Conservation (phyloP, 331 rosid species). For the Rhamnella rubrinervis region DNA sequence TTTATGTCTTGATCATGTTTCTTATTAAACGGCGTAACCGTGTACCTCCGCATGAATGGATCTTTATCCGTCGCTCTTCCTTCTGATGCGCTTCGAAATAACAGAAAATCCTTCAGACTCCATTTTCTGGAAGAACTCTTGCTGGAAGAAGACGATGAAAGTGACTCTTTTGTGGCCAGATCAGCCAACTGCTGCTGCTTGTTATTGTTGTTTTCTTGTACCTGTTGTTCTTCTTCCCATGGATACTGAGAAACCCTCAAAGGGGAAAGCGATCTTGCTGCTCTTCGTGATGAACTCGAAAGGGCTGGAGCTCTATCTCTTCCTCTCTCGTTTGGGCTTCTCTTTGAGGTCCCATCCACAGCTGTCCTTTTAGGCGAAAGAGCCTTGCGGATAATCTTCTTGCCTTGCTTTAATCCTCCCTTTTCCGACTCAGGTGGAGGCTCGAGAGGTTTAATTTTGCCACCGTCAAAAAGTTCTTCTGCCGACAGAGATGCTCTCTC, state of each 20-base stretch:
- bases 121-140: conserved; percentile 60
- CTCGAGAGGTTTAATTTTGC: conserved; percentile 56
- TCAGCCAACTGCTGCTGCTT: conserved; percentile 11
- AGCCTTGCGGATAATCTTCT: conserved; percentile 10
- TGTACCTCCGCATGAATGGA: conserved; percentile 47
- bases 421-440: conserved; percentile 19
- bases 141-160: conserved; percentile 12
- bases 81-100: conserved; percentile 89
- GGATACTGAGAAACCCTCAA: conserved; percentile 41
- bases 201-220: conserved; percentile 17
- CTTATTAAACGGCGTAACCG: conserved; percentile 20
- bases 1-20: conserved; percentile 38
- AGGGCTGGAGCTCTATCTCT: conserved; percentile 43
- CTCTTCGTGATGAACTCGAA: conserved; percentile 42
- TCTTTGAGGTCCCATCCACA: not conserved
- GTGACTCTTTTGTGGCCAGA: conserved; percentile 4
- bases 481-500: conserved; percentile 62
- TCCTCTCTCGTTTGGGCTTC: conserved; percentile 37
- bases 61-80: conserved; percentile 72
- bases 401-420: not conserved
- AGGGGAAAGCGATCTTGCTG: conserved; percentile 69
- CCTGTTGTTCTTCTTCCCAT: conserved; percentile 47
- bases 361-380: conserved; percentile 12
- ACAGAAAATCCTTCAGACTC: conserved; percentile 65
- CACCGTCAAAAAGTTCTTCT: conserved; percentile 76